Evolutionary conservation across 179 eudicot species (phyloP), one percentile per base, ranked within the genome.

Genomic region (Monotropa hypopitys): DNA sequence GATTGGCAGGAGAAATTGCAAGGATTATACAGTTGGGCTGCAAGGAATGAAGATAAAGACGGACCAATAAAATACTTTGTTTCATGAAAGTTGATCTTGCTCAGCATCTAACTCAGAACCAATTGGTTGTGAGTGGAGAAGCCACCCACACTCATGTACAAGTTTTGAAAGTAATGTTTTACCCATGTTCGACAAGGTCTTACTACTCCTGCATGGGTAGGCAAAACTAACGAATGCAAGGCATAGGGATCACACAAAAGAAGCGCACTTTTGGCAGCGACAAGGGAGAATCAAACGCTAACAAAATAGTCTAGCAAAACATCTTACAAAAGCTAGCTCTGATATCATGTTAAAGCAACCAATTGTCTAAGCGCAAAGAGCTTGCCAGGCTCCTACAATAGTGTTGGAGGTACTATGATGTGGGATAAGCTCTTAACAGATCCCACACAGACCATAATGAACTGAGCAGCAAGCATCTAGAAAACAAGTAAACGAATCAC

Each of bases 1-100:
- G 99, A 82, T 96, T 96, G 71, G 99, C 99, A 51, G 99, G 99
- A 84, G 98, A 96, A 72, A 95, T 88, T 66, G 99, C 99, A 76
- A 96, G 78, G 81, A 96, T 96, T 42, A 96, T 88, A 81, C 94
- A 93, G 83, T 93, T 96, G 73, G 99, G 99, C 99, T 96, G 93
- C 90, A 87, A 67, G 40, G 32, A 10, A 69, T 38, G 12, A 71
- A n/a, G 47, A 47, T 35, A 4, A 13, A 46, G 56, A 74, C 28
- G 30, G 10, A 51, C 16, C 26, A 53, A 80, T 57, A 56, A 20
- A 69, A 51, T 32, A 80, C 26, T 16, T 40, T 9, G 43, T 42
- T 47, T 35, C 69, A 51, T 20, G 42, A 35, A 68, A 75, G 21
- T 68, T 42, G 32, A 47, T 73, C 33, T 74, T 7, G 20, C 10